Conservation (phyloP, 768 basidiomycete genomes). For the Hemileccinum rubropunctum region DNA sequence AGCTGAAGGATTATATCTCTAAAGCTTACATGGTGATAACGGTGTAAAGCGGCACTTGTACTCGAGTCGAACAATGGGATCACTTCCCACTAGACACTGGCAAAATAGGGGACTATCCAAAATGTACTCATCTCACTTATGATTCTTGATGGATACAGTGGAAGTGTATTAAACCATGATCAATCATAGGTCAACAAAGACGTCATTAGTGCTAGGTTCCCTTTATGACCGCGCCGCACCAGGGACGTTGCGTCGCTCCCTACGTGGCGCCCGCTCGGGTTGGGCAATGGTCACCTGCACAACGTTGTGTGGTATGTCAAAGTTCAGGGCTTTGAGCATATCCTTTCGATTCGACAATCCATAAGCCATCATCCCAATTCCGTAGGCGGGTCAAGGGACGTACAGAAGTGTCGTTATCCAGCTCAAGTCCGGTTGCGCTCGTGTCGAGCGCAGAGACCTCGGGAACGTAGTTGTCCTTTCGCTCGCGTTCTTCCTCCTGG, state of each 20-base stretch:
- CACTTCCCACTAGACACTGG: too few relatives aligned
- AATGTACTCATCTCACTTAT: too few relatives aligned
- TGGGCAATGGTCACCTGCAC: conserved; percentile 59
- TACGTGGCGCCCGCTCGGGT: conserved; percentile 68
- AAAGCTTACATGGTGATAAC: too few relatives aligned
- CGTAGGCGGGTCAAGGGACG: conserved; percentile 20
- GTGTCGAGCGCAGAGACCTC: conserved; percentile 96
- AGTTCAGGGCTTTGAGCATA: conserved; percentile 89
- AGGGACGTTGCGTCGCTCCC: conserved; percentile 78
- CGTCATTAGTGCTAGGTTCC: too few relatives aligned
- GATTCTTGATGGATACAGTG: too few relatives aligned
- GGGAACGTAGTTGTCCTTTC: conserved; percentile 99
- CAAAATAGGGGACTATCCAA: too few relatives aligned
- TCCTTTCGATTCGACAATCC: conserved; percentile 45
- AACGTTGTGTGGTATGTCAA: conserved; percentile 83
- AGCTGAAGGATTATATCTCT: too few relatives aligned
- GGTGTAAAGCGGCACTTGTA: too few relatives aligned
- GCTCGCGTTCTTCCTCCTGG: conserved; percentile 98
- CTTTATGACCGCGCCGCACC: conserved; percentile 61
- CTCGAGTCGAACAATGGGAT: too few relatives aligned
- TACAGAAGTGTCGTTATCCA: conserved; percentile 94
- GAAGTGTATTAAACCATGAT: not conserved
- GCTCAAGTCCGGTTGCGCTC: conserved; percentile 67
- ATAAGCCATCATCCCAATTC: not conserved
- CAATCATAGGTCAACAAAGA: not conserved